Conservation (phyloP, 805 yeast genomes). For the Nakazawaea ambrosiae region DNA sequence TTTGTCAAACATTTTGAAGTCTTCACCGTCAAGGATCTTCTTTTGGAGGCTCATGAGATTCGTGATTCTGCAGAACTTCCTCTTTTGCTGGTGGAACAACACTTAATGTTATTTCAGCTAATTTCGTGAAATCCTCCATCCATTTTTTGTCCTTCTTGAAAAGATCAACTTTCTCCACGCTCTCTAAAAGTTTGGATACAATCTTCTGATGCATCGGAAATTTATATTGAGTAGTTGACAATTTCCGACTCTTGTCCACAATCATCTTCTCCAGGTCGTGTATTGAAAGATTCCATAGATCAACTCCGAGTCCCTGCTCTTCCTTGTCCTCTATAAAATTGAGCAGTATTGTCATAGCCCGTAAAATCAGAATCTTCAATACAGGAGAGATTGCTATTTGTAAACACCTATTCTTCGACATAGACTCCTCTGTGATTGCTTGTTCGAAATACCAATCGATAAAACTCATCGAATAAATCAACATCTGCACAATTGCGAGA, state of each 20-base stretch:
- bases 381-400: slow-evolving; percentile 4
- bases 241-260: background rate
- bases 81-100: no score
- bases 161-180: background rate
- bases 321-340: background rate
- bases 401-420: slow-evolving; percentile 6
- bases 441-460: slow-evolving; percentile 4
- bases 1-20: no score
- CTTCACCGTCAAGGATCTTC: no score
- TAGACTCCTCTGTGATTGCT: slow-evolving; percentile 2
- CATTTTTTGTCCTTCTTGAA: background rate
- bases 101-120: no score
- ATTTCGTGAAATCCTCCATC: background rate
- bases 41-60: no score
- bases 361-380: background rate
- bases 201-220: background rate
- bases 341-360: background rate
- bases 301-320: background rate
- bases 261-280: slow-evolving; percentile 1
- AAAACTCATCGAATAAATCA: background rate
- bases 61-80: no score
- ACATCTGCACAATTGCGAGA: no score
- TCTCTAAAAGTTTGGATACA: no score
- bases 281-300: background rate
- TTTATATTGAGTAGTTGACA: background rate